A percentile compares a stretch with the other conserved stretches of the same genome.
These are phyloP conservation scores for Ganoderma sinense DNA, from an alignment of 1,284 basidiomycete genomes.

Conservation along the genomic window DNA sequence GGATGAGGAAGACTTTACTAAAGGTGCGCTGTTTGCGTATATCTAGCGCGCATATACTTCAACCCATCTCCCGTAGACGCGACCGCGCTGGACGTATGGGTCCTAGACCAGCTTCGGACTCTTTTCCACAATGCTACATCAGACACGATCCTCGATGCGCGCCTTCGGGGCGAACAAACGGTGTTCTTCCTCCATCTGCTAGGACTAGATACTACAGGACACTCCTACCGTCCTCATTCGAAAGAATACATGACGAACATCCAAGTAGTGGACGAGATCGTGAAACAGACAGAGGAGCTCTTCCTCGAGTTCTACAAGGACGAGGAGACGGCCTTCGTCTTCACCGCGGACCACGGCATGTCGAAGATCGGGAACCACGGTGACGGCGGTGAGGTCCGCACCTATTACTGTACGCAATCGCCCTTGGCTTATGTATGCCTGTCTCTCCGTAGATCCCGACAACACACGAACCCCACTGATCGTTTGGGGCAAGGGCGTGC, in stretches of 20 bases:
- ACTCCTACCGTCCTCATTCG: conserved; percentile 88
- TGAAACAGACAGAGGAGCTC: conserved; percentile 71
- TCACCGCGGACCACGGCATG: conserved; percentile 95
- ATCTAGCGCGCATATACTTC: neutral
- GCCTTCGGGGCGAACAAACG: conserved; percentile 63
- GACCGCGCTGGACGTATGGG: conserved; percentile 83
- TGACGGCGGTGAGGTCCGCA: conserved; percentile 69
- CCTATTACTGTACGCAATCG: neutral
- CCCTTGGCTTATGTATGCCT: conserved; percentile 1
- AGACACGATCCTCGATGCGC: conserved; percentile 54
- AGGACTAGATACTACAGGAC: conserved; percentile 89
- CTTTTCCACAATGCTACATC: conserved; percentile 72
- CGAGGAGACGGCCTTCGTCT: conserved; percentile 79
- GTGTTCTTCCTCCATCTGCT: conserved; percentile 89
- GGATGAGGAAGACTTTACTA: conserved; percentile 86
- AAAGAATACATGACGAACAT: conserved; percentile 91
- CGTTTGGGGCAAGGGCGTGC: conserved; percentile 85
- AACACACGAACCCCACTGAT: conserved; percentile 88
- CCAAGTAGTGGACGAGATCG: conserved; percentile 81
- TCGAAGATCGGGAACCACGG: conserved; percentile 90
- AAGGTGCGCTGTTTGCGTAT: conserved; percentile 52
- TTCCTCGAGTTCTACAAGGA: conserved; percentile 74
- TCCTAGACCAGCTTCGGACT: conserved; percentile 67
- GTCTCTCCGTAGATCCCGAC: conserved; percentile 70
- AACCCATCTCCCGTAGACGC: conserved; percentile 61